phyloP scores from a whole-genome alignment of 371 early-diverging fungal genomes.

The Lichtheimia ornata region DNA sequence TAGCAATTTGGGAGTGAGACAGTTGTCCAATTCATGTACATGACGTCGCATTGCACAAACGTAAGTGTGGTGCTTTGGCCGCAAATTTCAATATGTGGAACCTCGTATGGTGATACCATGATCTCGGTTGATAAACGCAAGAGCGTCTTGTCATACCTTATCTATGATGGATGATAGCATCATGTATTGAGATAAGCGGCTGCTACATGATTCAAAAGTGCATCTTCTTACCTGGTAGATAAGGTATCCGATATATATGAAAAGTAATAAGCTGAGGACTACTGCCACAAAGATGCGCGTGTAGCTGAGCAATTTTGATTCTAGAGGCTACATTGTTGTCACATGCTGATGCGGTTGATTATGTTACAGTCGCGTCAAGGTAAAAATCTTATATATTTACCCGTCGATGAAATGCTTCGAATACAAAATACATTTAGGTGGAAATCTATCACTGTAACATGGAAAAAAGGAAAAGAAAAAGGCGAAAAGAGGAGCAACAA shows the following conservation, averaged over 20 bases:
- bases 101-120: conserved; percentile 16
- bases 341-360: neutral
- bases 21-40: conserved; percentile 25
- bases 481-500: conserved; percentile 6
- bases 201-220: no score
- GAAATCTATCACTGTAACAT: neutral
- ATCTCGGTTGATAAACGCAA: conserved; percentile 32
- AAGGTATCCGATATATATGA: conserved; percentile 36
- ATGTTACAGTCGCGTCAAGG: neutral
- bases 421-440: conserved; percentile 37
- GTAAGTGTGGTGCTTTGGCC: conserved; percentile 29
- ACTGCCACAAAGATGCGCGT: conserved; percentile 29
- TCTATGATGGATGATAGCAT: conserved; percentile 12
- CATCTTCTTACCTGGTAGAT: conserved; percentile 20
- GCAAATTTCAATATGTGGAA: conserved; percentile 44
- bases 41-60: conserved; percentile 25
- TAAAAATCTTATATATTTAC: conserved; percentile 14
- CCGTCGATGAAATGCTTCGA: conserved; percentile 41
- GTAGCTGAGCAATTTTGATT: conserved; percentile 28
- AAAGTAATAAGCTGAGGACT: conserved; percentile 25
- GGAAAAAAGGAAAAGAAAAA: conserved; percentile 2
- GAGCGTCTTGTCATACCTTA: conserved; percentile 31
- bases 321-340: conserved; percentile 28
- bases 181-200: neutral
- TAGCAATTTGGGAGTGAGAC: conserved; percentile 19